Conservation (phyloP, 495 filamentous ascomycete genomes). For the Cercophora samala region DNA sequence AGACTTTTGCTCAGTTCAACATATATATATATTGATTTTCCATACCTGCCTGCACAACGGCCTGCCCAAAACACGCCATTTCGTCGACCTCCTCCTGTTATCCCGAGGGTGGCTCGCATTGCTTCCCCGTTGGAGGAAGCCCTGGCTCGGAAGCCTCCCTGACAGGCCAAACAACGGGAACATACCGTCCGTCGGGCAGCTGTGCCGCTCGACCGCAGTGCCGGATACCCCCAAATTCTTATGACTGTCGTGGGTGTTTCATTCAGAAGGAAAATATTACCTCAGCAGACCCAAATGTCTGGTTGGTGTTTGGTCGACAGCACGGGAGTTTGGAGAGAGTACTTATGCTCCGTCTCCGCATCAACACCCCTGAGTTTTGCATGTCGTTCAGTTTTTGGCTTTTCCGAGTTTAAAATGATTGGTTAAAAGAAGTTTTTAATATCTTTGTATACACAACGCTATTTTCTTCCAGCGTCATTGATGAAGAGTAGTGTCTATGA, state of each 20-base stretch:
- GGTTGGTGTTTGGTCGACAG: no score
- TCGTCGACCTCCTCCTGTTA: background rate
- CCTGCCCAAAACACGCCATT: no score
- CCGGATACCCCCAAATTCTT: background rate
- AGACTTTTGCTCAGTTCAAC: no score
- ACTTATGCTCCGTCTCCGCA: background rate
- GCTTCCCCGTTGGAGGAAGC: background rate
- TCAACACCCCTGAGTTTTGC: background rate
- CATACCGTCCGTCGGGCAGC: no score
- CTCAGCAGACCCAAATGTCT: background rate
- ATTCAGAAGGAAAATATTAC: background rate
- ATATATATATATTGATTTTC: no score
- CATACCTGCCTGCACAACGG: no score
- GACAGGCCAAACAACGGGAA: background rate
- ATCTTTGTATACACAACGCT: background rate
- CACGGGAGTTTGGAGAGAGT: background rate
- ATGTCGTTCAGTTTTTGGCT: no score
- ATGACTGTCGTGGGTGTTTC: no score
- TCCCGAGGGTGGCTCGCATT: background rate
- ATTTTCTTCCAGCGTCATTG: background rate
- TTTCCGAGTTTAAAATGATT: no score
- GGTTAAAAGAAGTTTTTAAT: background rate
- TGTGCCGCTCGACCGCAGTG: background rate
- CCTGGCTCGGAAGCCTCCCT: background rate
- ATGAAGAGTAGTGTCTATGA: background rate